Conservation (phyloP, 208 protist species). For the Acanthamoeba triangularis region DNA sequence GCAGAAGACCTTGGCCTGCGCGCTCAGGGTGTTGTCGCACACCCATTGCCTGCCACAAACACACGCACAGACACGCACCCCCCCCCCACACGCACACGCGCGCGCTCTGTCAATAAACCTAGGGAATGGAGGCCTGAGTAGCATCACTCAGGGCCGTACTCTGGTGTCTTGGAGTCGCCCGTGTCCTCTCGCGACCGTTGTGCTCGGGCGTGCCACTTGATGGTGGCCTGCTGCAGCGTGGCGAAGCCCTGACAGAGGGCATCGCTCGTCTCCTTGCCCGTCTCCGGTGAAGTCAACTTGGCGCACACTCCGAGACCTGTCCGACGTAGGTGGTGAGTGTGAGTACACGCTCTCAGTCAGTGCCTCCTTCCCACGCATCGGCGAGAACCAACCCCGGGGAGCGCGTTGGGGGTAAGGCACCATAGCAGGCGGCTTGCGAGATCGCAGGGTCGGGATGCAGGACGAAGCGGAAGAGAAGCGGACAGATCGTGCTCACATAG, state of each 20-base stretch:
- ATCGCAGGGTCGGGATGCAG: background rate
- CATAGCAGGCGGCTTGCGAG: conserved; percentile 41
- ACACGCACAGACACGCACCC: too few species aligned
- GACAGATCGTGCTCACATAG: background rate
- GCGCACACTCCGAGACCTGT: conserved; percentile 21
- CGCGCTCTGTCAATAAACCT: too few species aligned
- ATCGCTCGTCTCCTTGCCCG: background rate
- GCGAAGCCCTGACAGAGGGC: background rate
- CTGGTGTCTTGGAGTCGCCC: background rate
- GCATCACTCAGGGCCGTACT: background rate
- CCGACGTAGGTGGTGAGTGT: background rate
- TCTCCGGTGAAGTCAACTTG: background rate
- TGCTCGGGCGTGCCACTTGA: conserved; percentile 30
- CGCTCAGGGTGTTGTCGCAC: conserved; percentile 30
- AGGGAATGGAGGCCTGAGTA: too few species aligned
- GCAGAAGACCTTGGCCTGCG: conserved; percentile 45
- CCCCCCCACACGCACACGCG: too few species aligned
- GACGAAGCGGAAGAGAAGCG: conserved; percentile 1
- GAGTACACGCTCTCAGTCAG: background rate
- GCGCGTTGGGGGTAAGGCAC: background rate
- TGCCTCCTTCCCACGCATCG: background rate
- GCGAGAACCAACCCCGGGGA: too few species aligned
- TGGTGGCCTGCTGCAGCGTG: background rate
- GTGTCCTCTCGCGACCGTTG: background rate
- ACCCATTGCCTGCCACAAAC: background rate